Evolutionary conservation across 768 basidiomycete genomes (phyloP), one percentile per base, ranked within the genome.

Genomic region (Trichaptum fuscoviolaceum): DNA sequence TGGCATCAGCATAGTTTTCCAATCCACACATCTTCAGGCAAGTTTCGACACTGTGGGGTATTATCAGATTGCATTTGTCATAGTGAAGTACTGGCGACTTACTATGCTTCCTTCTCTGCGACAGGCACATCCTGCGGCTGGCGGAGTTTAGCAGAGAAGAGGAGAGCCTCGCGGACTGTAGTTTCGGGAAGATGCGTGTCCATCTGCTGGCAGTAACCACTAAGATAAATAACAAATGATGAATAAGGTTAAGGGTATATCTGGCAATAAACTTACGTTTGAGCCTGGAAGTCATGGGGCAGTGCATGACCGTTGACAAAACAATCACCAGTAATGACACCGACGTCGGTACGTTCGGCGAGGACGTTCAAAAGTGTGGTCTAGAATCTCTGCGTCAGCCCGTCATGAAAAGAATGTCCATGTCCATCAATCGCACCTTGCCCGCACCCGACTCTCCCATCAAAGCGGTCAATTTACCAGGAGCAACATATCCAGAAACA

Each of bases 371-470:
- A 79, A 66, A 83, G 81, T 26, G 84, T 90, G 42, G 85, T 90
- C 84, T 84, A 36, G n/a, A 5, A 35, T 4, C 24, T 12, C 12
- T 6, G 30, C 30, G 9, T 24, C 62, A 61, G 62, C 35, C 26
- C 23, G 25, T 12, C 58, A 24, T 64, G 26, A 60, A 36, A 36
- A 18, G 20, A n/a, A 18, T 64, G 7, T 35, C n/a, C n/a, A 6
- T 57, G 17, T 23, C 34, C 18, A 9, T 30, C 18, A 23, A 1
- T 60, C 75, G 17, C 34, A 78, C 79, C 73, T 76, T 85, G 70
- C 83, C 87, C 66, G 77, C 84, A 64, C 77, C 82, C 59, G 73
- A 85, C 77, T 77, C 87, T 65, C 83, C 93, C 92, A 89, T 93
- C 71, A 87, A 82, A 64, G 90, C 90, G 0, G 90, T 92, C 66